Evolutionary conservation across 2,329 filamentous ascomycete genomes (phyloP).

Genomic region (Dactylellina sp.): DNA sequence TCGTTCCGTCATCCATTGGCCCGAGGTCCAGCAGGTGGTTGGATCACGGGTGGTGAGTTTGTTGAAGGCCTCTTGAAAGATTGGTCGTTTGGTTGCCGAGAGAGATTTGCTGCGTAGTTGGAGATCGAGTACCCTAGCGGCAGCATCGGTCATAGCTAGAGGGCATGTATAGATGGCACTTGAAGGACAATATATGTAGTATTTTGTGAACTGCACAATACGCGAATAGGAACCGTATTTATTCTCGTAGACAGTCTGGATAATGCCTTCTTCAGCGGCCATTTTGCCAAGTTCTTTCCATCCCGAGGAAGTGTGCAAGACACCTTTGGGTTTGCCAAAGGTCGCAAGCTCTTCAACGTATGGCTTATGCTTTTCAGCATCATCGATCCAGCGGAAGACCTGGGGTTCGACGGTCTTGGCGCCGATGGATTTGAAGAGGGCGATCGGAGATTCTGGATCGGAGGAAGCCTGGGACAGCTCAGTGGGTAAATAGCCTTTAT

Average conservation of each 20-base stretch:
- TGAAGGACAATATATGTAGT: conserved; percentile 72
- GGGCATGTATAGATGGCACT: conserved; percentile 74
- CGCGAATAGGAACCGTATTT: conserved; percentile 68
- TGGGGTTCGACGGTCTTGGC: conserved; percentile 67
- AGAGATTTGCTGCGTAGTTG: conserved; percentile 33
- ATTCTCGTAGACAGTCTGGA: conserved; percentile 68
- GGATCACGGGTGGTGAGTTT: conserved; percentile 69
- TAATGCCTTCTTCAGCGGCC: conserved; percentile 70
- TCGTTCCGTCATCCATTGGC: conserved; percentile 83
- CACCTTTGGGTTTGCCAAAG: conserved; percentile 72
- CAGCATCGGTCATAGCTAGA: conserved; percentile 69
- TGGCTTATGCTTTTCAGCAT: conserved; percentile 75
- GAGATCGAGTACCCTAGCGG: conserved; percentile 44
- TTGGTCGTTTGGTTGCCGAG: conserved; percentile 57
- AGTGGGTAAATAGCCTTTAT: conserved; percentile 32
- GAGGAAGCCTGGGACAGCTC: conserved; percentile 32
- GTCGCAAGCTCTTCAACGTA: conserved; percentile 72
- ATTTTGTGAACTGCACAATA: conserved; percentile 71
- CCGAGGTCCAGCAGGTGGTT: conserved; percentile 73
- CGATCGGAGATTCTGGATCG: conserved; percentile 17
- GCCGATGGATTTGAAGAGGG: conserved; percentile 40
- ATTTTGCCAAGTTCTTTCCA: conserved; percentile 74
- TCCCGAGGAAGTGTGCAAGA: conserved; percentile 74
- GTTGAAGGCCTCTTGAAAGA: conserved; percentile 69
- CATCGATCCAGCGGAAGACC: conserved; percentile 71